These are phyloP conservation scores for Colletotrichum caudatum DNA, from an alignment of 2,329 filamentous ascomycete species.

Conservation along the genomic window DNA sequence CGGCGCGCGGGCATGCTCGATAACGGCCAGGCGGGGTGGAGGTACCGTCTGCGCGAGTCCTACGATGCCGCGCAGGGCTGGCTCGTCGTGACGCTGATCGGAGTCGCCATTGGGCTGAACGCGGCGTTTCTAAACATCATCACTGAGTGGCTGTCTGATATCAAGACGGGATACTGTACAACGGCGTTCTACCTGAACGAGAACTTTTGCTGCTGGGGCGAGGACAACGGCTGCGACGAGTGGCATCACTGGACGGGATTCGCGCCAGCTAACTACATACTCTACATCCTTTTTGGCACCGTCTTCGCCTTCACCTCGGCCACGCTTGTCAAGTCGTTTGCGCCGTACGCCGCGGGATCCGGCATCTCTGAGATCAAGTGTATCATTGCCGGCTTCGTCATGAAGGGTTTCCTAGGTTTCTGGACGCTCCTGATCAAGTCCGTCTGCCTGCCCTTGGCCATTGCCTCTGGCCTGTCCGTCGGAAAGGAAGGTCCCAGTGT, in stretches of 20 bases:
- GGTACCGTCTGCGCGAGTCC: slow-evolving; percentile 82
- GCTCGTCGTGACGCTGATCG: slow-evolving; percentile 96
- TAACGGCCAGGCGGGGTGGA: slow-evolving; percentile 78
- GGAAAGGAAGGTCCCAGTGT: slow-evolving; percentile 98
- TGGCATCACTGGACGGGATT: slow-evolving; percentile 92
- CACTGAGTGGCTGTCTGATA: slow-evolving; percentile 95
- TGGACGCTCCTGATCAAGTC: slow-evolving; percentile 97
- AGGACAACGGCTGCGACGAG: slow-evolving; percentile 86
- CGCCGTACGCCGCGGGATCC: slow-evolving; percentile 94
- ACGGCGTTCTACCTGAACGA: slow-evolving; percentile 98
- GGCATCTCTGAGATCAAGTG: slow-evolving; percentile 99
- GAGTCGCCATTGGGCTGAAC: slow-evolving; percentile 91
- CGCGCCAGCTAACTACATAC: slow-evolving; percentile 81
- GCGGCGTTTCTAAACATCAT: slow-evolving; percentile 94
- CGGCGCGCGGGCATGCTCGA: slow-evolving; percentile 80
- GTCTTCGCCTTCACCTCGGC: slow-evolving; percentile 86
- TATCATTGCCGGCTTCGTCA: slow-evolving; percentile 98
- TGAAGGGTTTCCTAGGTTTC: slow-evolving; percentile 96
- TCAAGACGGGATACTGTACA: slow-evolving; percentile 95
- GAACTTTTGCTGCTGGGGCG: slow-evolving; percentile 97
- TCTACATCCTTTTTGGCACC: slow-evolving; percentile 89
- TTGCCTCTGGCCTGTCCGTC: slow-evolving; percentile 92
- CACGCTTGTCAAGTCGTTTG: slow-evolving; percentile 87
- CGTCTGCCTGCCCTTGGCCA: slow-evolving; percentile 88
- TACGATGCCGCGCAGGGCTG: slow-evolving; percentile 98